phyloP scores from a whole-genome alignment of 306 rosid species.

The Lathyrus aphaca region DNA sequence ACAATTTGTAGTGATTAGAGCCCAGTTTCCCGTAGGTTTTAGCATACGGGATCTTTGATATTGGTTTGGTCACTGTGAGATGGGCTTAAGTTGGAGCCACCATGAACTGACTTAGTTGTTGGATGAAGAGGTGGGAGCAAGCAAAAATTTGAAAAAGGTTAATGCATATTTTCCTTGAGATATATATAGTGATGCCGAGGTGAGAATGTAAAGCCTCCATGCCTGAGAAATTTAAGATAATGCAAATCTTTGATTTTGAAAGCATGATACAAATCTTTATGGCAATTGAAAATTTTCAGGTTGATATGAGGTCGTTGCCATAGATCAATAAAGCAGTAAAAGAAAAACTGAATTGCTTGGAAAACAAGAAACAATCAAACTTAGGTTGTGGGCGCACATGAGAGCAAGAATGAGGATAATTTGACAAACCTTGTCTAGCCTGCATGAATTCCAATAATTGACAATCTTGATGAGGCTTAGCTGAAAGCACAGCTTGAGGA shows the following conservation, averaged over 20 bases:
- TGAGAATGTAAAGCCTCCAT: no score
- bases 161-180: neutral
- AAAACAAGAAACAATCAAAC: neutral
- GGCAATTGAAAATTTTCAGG: neutral
- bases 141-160: neutral
- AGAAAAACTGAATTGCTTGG: neutral
- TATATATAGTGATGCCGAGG: no score
- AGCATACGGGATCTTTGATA: neutral
- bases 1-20: neutral
- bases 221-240: no score
- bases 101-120: neutral
- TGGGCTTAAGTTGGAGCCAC: neutral
- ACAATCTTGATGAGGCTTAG: neutral
- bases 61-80: neutral
- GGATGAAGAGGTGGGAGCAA: no score
- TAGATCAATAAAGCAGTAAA: neutral
- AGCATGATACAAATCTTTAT: neutral
- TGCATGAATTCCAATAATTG: no score
- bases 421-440: neutral
- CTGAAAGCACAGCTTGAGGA: neutral
- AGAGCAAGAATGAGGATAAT: neutral
- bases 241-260: neutral
- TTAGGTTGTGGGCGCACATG: neutral
- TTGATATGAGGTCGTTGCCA: neutral
- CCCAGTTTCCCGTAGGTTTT: neutral